Evolutionary conservation across 208 protist species (phyloP).

Genomic region (Wallacemonas rigidus): DNA sequence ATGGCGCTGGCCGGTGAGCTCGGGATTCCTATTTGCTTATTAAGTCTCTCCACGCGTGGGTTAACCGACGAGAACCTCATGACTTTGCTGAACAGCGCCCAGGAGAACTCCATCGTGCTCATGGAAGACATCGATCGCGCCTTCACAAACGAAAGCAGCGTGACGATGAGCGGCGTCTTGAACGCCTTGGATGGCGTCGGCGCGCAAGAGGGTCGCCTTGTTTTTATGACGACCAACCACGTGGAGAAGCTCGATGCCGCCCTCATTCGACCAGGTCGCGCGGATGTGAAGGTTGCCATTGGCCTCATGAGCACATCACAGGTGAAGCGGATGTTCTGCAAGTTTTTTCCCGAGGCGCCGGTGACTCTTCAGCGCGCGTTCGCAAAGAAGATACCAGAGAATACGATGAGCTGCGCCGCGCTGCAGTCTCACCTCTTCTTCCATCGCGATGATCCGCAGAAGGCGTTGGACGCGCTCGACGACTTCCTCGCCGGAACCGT

Average conservation of each 20-base stretch:
- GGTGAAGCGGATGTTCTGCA: conserved; percentile 74
- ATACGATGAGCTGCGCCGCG: conserved; percentile 82
- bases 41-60: conserved; percentile 89
- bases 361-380: conserved; percentile 41
- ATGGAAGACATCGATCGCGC: conserved; percentile 96
- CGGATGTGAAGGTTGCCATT: conserved; percentile 93
- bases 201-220: conserved; percentile 92
- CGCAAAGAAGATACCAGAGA: conserved; percentile 30
- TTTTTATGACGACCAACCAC: conserved; percentile 99
- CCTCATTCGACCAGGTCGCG: conserved; percentile 94
- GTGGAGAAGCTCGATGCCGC: conserved; percentile 93
- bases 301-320: conserved; percentile 72
- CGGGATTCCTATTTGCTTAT: conserved; percentile 91
- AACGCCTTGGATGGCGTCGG: conserved; percentile 97
- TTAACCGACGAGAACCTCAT: conserved; percentile 90
- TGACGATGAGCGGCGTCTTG: conserved; percentile 95
- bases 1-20: conserved; percentile 93
- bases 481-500: conserved; percentile 43
- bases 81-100: conserved; percentile 83
- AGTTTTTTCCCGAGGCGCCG: conserved; percentile 81
- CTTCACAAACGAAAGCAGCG: conserved; percentile 84
- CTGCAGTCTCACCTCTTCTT: conserved; percentile 95
- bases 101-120: conserved; percentile 89
- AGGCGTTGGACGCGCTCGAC: conserved; percentile 44
- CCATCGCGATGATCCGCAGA: conserved; percentile 70